Percentiles rank a stretch among this genome's conserved stretches.
Conservation (phyloP, 208 protist species). For the Histomonas meleagridis region DNA sequence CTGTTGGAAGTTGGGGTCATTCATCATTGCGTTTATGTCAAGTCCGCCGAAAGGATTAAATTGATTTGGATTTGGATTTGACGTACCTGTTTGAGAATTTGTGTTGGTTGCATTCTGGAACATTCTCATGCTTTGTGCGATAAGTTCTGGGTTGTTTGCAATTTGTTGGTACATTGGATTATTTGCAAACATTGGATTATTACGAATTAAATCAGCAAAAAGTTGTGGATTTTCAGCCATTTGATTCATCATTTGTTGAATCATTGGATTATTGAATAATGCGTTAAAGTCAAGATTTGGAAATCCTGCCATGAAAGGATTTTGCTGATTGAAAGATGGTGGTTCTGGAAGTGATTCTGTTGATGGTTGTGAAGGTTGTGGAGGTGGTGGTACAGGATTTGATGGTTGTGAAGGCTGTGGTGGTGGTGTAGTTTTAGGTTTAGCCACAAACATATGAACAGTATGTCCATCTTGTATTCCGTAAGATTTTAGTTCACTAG, state of each 20-base stretch:
- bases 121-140: not conserved
- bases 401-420: not conserved
- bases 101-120: not conserved
- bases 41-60: not conserved
- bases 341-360: not conserved
- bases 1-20: not conserved
- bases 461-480: not conserved
- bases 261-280: constrained; percentile 3
- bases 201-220: not conserved
- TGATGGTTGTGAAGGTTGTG: not conserved
- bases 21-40: not conserved
- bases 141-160: not conserved
- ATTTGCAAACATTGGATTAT: not conserved
- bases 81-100: not conserved
- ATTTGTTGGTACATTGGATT: not conserved
- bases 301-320: not conserved
- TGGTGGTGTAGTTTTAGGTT: not conserved
- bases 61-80: not conserved
- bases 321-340: not conserved
- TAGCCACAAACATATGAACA: not conserved
- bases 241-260: constrained; percentile 28
- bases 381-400: not conserved
- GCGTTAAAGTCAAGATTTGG: not conserved
- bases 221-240: not conserved
- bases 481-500: not conserved